Evolutionary conservation across 2,329 filamentous ascomycete species (phyloP), one percentile per base, ranked within the genome.

Genomic region (Berkeleyomyces basicola): DNA sequence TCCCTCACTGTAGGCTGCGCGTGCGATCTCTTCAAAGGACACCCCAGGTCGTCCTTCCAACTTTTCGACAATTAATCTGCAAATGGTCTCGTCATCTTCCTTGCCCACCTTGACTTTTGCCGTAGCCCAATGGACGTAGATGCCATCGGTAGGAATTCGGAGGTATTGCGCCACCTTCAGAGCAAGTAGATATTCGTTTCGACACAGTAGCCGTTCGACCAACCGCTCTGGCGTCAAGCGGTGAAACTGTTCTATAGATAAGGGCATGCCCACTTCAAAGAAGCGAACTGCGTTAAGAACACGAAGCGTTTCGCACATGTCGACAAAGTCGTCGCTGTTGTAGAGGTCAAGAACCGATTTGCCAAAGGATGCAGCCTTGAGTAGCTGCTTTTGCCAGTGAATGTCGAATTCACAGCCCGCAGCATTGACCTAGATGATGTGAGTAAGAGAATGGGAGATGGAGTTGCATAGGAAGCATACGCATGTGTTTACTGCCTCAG

Each of bases 341-440:
- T 97, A 99, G 10, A 97, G 84, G 69, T 97, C 93, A 3, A 99
- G 80, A 0, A 97, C 93, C 0, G 93, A 97, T 72, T 99, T 99
- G 65, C 93, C 93, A 71, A 96, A 97, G 0, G 92, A 97, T 0
- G 93, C 93, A 4, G 93, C 93, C 71, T 95, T 95, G n/a, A 99
- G 79, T 1, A 99, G 78, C 68, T 95, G 84, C 71, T 97, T 99
- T 71, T 99, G 93, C 89, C 91, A 95, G 70, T 92, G 84, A 1
- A 86, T 78, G 68, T 85, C 89, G 71, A 90, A 96, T 72, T 99
- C 93, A 65, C 95, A 86, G 1, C 92, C 93, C 6, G 93, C 90
- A 44, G 93, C 93, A 71, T 88, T 90, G 65, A 99, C 49, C 49
- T 55, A 31, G 7, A 37, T 4, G 36, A 6, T 55, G 49, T 55